Evolutionary conservation across 1,139 yeast genomes (phyloP).

Genomic region (Wickerhamomyces sp.): DNA sequence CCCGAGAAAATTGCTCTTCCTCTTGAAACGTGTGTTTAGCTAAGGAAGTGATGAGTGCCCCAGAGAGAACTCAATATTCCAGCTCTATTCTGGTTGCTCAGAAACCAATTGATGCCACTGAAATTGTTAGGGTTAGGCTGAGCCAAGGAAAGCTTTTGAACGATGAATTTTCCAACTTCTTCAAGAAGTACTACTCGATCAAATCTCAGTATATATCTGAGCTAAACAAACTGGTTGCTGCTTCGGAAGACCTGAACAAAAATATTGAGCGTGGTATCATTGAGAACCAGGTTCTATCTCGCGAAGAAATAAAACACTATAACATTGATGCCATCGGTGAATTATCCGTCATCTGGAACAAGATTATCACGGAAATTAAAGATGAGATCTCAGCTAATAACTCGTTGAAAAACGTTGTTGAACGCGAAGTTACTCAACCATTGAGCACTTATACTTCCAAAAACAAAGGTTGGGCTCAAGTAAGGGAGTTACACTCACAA

Average conservation of each 20-base stretch:
- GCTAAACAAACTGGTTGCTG: conserved; percentile 42
- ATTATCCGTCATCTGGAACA: conserved; percentile 53
- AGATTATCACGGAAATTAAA: conserved; percentile 47
- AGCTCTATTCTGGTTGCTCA: conserved; percentile 41
- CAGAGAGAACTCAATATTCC: conserved; percentile 38
- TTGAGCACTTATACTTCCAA: conserved; percentile 48
- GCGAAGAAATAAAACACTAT: conserved; percentile 31
- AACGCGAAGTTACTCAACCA: conserved; percentile 53
- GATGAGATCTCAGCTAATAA: conserved; percentile 52
- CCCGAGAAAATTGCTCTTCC: no score
- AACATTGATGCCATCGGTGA: conserved; percentile 51
- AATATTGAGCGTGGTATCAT: conserved; percentile 28
- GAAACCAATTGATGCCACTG: conserved; percentile 45
- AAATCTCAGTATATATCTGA: conserved; percentile 48
- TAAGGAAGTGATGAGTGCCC: conserved; percentile 16
- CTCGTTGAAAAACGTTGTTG: conserved; percentile 45
- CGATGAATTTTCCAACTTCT: conserved; percentile 50
- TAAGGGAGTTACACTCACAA: conserved; percentile 37
- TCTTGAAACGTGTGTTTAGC: background rate
- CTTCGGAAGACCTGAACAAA: conserved; percentile 38
- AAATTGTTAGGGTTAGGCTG: conserved; percentile 40
- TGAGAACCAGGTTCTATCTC: conserved; percentile 29
- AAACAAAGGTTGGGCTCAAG: conserved; percentile 47
- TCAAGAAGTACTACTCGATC: conserved; percentile 47
- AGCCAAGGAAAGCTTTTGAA: conserved; percentile 43